Evolutionary conservation across 2,329 filamentous ascomycete genomes (phyloP), one percentile per base, ranked within the genome.

Genomic region (Sporothrix phasma): DNA sequence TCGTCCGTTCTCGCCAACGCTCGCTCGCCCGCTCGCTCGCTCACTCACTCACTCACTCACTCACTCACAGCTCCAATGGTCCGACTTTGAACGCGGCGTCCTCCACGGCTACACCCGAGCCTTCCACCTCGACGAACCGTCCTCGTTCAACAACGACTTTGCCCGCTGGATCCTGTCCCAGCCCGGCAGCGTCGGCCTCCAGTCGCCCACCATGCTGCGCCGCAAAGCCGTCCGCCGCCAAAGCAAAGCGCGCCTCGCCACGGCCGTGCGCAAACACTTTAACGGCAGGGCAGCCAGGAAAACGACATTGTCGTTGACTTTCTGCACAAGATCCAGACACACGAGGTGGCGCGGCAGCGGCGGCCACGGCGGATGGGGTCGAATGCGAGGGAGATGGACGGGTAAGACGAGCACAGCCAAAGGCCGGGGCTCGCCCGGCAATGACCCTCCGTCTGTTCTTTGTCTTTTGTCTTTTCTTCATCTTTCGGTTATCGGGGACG

Each of bases 301-400:
- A 91, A 87, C 72, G 90, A 94, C 70, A 87, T 92, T 68, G 88
- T 94, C 64, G 88, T 92, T 64, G 88, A 89, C 68, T 85, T 91
- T 72, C 79, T 92, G 66, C 89, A 90, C 79, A 88, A 86, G 72
- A 81, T 89, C 34, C 80, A 81, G 71, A 82, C 81, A 68, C 79
- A 85, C 66, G 82, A 83, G 22, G 68, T 76, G 2, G 67, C 69
- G 47, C 66, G 66, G 10, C 63, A 66, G 49, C 66, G 49, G 43
- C 66, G 67, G 39, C 66, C 64, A 5, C 61, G 66, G 59, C 51
- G 68, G 45, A 66, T 66, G 58, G 68, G 67, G 2, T 67, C 65
- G 19, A 68, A 69, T 45, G 61, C 66, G 39, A 51, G 67, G 5
- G 68, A 68, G 39, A 39, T 61, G 6, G 68, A 68, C 29, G 65